Evolutionary conservation across 176 grass and related monocot genomes (phyloP).

Genomic region (Avena insularis): DNA sequence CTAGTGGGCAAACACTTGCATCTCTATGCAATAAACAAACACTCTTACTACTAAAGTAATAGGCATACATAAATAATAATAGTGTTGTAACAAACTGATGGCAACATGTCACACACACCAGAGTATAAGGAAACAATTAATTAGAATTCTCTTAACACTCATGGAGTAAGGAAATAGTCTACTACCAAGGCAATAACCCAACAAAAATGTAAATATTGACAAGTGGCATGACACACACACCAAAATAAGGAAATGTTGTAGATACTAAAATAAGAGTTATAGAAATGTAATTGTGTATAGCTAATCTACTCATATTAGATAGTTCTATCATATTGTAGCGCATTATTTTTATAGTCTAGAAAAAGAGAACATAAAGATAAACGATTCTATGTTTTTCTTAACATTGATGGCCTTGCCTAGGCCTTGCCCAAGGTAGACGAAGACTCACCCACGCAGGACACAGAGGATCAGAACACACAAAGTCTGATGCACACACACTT

Average conservation of each 20-base stretch:
- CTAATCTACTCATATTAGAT: neutral
- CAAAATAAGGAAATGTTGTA: neutral
- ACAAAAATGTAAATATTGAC: too few species aligned
- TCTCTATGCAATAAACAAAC: too few species aligned
- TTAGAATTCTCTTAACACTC: neutral
- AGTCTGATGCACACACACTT: neutral
- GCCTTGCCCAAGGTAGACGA: too few species aligned
- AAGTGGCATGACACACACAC: too few species aligned
- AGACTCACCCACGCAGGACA: too few species aligned
- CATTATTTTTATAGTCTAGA: neutral
- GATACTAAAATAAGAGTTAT: neutral
- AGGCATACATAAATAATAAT: too few species aligned
- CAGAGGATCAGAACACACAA: neutral
- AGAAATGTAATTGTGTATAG: neutral
- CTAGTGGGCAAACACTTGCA: too few species aligned
- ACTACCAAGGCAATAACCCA: too few species aligned
- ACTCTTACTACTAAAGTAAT: too few species aligned
- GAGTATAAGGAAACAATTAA: neutral
- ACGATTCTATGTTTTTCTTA: neutral
- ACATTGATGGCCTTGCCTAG: too few species aligned
- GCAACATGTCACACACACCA: neutral
- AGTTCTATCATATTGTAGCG: neutral
- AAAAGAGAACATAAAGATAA: neutral
- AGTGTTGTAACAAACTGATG: too few species aligned
- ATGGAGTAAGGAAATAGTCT: too few species aligned